phyloP scores from a whole-genome alignment of 805 yeast species.

The Metschnikowia kofuensis region DNA sequence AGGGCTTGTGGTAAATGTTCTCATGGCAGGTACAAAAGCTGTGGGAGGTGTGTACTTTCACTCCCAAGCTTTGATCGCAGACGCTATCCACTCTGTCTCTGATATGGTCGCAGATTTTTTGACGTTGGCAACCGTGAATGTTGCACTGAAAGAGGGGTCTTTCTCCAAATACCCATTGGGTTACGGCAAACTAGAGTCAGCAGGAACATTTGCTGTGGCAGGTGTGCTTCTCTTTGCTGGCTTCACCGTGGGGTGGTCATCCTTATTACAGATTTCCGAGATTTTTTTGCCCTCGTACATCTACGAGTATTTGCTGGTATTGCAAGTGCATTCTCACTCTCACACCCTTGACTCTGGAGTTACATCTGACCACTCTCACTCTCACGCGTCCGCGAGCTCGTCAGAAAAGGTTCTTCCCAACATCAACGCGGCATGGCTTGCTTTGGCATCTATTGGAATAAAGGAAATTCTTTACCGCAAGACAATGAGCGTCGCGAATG shows the following conservation, averaged over 20 bases:
- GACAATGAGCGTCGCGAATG: slow-evolving; percentile 75
- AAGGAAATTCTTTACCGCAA: slow-evolving; percentile 87
- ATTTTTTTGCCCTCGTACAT: slow-evolving; percentile 63
- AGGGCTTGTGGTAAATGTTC: slow-evolving; percentile 79
- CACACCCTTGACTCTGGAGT: slow-evolving; percentile 32
- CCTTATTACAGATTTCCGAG: slow-evolving; percentile 64
- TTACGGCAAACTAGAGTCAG: slow-evolving; percentile 87
- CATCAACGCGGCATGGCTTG: slow-evolving; percentile 95
- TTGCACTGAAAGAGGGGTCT: slow-evolving; percentile 53
- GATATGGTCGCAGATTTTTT: slow-evolving; percentile 88
- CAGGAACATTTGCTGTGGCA: slow-evolving; percentile 88
- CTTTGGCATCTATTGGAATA: slow-evolving; percentile 79
- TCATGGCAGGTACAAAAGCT: slow-evolving; percentile 84
- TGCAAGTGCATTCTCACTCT: slow-evolving; percentile 52
- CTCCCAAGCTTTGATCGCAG: slow-evolving; percentile 92
- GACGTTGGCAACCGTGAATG: slow-evolving; percentile 84
- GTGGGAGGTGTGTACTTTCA: slow-evolving; percentile 89
- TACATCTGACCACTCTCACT: slow-evolving; percentile 15
- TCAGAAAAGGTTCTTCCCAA: slow-evolving; percentile 35
- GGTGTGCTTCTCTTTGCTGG: slow-evolving; percentile 85
- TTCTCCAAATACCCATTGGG: slow-evolving; percentile 79
- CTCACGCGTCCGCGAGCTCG: slow-evolving; percentile 2
- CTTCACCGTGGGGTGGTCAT: slow-evolving; percentile 83
- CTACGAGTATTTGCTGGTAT: slow-evolving; percentile 49
- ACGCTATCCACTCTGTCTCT: slow-evolving; percentile 88